A percentile compares a stretch with the other conserved stretches of the same genome.
Evolutionary conservation across 208 protist genomes (phyloP).

Genomic region (Acanthamoeba divionensis): DNA sequence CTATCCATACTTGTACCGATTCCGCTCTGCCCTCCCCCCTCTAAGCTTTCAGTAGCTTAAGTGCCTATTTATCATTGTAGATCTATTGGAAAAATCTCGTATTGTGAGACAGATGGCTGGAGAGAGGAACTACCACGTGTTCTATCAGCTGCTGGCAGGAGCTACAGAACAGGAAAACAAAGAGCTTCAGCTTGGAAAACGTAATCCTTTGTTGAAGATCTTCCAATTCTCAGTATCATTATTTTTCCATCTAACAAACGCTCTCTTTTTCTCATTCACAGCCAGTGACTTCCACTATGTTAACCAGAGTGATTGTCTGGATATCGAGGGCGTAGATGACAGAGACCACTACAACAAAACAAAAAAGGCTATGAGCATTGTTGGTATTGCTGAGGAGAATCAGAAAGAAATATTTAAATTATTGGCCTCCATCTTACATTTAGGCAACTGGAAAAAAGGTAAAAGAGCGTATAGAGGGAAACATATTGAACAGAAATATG

Average conservation of each 20-base stretch:
- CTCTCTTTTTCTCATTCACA: not conserved
- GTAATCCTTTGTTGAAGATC: too few relatives aligned
- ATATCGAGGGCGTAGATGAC: constrained; percentile 52
- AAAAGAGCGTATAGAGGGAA: not conserved
- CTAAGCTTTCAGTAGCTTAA: too few relatives aligned
- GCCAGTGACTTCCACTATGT: constrained; percentile 42
- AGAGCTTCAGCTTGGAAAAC: not conserved
- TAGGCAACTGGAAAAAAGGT: constrained; percentile 77
- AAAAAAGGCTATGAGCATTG: constrained; percentile 81
- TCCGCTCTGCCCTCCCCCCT: too few relatives aligned
- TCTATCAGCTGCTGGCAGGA: constrained; percentile 58
- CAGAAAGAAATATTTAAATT: constrained; percentile 63
- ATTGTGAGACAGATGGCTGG: constrained; percentile 20
- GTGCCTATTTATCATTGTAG: too few relatives aligned
- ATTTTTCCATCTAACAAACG: too few relatives aligned
- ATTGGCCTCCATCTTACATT: constrained; percentile 76
- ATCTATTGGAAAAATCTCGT: constrained; percentile 65
- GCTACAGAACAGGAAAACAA: not conserved
- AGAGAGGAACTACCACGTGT: constrained; percentile 64
- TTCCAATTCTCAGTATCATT: too few relatives aligned
- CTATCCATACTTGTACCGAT: constrained; percentile 68
- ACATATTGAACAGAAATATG: not conserved
- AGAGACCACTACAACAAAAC: constrained; percentile 21
- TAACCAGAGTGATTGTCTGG: constrained; percentile 59
- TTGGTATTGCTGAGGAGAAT: constrained; percentile 38